phyloP scores from a whole-genome alignment of 2,329 filamentous ascomycete genomes.

The Dactylella cylindrospora region DNA sequence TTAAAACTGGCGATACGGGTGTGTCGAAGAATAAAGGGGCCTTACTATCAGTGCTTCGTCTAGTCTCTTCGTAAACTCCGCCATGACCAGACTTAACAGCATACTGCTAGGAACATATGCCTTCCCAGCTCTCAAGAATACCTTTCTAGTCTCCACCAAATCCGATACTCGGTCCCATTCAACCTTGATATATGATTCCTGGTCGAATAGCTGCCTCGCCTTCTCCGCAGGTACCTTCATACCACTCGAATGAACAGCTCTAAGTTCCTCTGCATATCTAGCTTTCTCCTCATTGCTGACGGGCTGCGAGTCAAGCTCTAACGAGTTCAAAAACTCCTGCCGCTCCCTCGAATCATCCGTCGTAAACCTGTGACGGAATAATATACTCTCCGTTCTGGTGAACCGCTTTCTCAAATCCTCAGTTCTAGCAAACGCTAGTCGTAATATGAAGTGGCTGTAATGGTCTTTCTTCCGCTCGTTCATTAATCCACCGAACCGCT shows the following conservation, averaged over 20 bases:
- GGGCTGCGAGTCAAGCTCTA: constrained; percentile 81
- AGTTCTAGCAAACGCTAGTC: constrained; percentile 86
- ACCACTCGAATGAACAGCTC: constrained; percentile 51
- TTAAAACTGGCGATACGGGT: no score
- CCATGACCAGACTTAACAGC: constrained; percentile 83
- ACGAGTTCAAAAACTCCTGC: constrained; percentile 70
- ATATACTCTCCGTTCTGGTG: constrained; percentile 78
- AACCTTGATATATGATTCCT: constrained; percentile 92
- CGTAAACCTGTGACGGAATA: constrained; percentile 80
- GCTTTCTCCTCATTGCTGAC: constrained; percentile 78
- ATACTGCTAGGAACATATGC: constrained; percentile 88
- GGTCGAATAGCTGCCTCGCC: constrained; percentile 58
- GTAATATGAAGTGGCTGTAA: constrained; percentile 95
- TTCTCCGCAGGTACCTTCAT: constrained; percentile 49
- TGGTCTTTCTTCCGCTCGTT: constrained; percentile 87
- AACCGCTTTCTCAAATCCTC: constrained; percentile 88
- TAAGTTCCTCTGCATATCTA: constrained; percentile 56
- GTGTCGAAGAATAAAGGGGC: constrained; percentile 15
- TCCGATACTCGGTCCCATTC: constrained; percentile 94
- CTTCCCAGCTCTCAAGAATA: constrained; percentile 76
- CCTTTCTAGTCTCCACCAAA: constrained; percentile 74
- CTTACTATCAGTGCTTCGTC: constrained; percentile 79
- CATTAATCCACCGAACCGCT: constrained; percentile 5
- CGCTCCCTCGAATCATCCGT: constrained; percentile 74
- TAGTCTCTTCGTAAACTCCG: constrained; percentile 77